A percentile compares a stretch with the other conserved stretches of the same genome.
These are phyloP conservation scores for Aspergillus cavernicola DNA, from an alignment of 495 filamentous ascomycete species.

Conservation along the genomic window DNA sequence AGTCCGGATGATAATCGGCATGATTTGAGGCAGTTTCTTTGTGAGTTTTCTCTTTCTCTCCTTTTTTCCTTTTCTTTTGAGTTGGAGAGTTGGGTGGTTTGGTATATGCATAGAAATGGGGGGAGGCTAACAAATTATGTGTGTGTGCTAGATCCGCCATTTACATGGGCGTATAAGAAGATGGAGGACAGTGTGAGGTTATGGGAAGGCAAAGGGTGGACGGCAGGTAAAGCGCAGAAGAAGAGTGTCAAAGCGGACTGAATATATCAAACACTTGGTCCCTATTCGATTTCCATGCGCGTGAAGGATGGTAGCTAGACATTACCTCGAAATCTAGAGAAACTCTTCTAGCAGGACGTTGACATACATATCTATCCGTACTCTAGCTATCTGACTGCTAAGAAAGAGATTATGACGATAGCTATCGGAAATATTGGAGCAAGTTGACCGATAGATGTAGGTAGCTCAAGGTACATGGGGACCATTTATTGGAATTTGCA, in stretches of 20 bases:
- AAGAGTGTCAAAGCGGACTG: constrained; percentile 42
- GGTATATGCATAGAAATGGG: too few relatives aligned
- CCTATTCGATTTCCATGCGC: background rate
- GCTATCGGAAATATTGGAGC: too few relatives aligned
- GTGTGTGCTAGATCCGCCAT: constrained; percentile 28
- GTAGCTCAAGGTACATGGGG: too few relatives aligned
- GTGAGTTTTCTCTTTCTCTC: constrained; percentile 12
- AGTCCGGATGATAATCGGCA: constrained; percentile 66
- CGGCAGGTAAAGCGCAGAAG: constrained; percentile 33
- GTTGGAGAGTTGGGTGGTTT: background rate
- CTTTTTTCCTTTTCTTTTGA: background rate
- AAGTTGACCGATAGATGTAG: too few relatives aligned
- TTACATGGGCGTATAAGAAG: constrained; percentile 41
- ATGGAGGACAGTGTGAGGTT: constrained; percentile 39
- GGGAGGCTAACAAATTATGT: background rate
- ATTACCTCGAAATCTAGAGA: too few relatives aligned
- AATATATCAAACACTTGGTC: background rate
- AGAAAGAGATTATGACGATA: too few relatives aligned
- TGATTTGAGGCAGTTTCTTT: constrained; percentile 61
- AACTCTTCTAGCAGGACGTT: too few relatives aligned
- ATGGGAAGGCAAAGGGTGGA: constrained; percentile 40
- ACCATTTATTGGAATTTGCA: too few relatives aligned
- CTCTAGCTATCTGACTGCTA: too few relatives aligned
- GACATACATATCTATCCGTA: too few relatives aligned
- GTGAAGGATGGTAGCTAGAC: background rate